Conservation (phyloP, 2,329 filamentous ascomycete species). For the Fusarium poae region DNA sequence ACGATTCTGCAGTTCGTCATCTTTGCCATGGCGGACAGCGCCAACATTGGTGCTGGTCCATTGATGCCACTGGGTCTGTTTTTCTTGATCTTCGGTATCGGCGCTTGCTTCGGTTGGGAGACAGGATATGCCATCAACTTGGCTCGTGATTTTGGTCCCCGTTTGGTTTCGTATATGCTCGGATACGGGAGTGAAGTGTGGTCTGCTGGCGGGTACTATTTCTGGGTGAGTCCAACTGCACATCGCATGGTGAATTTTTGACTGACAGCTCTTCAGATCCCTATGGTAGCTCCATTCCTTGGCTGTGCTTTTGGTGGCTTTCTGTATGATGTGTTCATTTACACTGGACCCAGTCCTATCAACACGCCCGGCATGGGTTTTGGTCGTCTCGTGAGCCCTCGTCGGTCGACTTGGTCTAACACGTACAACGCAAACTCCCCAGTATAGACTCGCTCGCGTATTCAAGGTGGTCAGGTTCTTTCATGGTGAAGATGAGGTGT, state of each 20-base stretch:
- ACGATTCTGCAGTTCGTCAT: slow-evolving; percentile 78
- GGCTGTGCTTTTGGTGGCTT: slow-evolving; percentile 74
- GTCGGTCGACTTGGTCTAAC: slow-evolving; percentile 55
- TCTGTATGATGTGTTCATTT: slow-evolving; percentile 76
- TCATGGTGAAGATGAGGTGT: slow-evolving; percentile 1
- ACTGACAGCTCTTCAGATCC: slow-evolving; percentile 63
- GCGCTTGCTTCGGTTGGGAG: slow-evolving; percentile 80
- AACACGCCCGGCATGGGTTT: slow-evolving; percentile 76
- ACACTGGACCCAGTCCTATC: slow-evolving; percentile 76
- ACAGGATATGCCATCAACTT: slow-evolving; percentile 83
- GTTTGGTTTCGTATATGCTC: slow-evolving; percentile 74
- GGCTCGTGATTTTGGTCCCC: slow-evolving; percentile 78
- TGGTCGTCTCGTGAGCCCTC: slow-evolving; percentile 60
- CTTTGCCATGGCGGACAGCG: slow-evolving; percentile 73
- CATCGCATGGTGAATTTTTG: slow-evolving; percentile 4
- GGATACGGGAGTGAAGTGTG: slow-evolving; percentile 78
- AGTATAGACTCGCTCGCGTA: slow-evolving; percentile 22
- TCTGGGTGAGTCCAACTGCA: slow-evolving; percentile 67
- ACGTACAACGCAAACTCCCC: slow-evolving; percentile 48
- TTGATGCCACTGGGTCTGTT: slow-evolving; percentile 72
- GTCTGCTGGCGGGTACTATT: slow-evolving; percentile 76
- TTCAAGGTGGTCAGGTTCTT: neutral
- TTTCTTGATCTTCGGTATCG: slow-evolving; percentile 80
- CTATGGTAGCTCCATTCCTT: slow-evolving; percentile 77
- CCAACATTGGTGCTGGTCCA: slow-evolving; percentile 68